These are phyloP conservation scores for Flaveria bidentis DNA, from an alignment of 129 eudicot genomes.

Conservation along the genomic window DNA sequence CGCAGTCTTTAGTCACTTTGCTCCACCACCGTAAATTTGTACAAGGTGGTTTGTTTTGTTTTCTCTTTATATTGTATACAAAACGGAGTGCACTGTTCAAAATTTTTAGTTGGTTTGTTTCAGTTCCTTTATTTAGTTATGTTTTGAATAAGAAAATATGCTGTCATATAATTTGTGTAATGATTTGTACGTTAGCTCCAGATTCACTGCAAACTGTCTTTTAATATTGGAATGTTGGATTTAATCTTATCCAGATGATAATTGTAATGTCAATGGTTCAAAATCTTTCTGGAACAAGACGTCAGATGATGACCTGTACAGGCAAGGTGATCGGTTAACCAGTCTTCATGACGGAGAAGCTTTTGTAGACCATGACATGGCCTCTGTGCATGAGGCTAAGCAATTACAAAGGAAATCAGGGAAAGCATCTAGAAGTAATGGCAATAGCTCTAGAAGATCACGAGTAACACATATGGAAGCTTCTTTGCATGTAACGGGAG, in stretches of 20 bases:
- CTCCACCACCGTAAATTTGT: neutral
- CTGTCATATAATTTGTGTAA: neutral
- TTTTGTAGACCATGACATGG: slow-evolving; percentile 32
- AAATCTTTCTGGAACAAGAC: slow-evolving; percentile 58
- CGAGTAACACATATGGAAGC: slow-evolving; percentile 55
- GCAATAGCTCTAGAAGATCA: slow-evolving; percentile 56
- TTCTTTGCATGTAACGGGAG: slow-evolving; percentile 45
- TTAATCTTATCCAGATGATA: slow-evolving; percentile 38
- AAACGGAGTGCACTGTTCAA: neutral
- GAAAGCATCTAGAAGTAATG: slow-evolving; percentile 51
- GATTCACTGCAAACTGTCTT: slow-evolving; percentile 5
- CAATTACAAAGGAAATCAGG: slow-evolving; percentile 42
- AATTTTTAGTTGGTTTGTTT: neutral
- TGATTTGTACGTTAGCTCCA: slow-evolving; percentile 2
- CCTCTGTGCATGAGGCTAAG: slow-evolving; percentile 31
- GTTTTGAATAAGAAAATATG: neutral
- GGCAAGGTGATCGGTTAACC: slow-evolving; percentile 35
- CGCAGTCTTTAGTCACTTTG: neutral
- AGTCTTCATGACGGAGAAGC: slow-evolving; percentile 41
- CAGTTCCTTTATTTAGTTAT: neutral
- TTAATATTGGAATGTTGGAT: neutral
- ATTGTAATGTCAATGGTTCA: slow-evolving; percentile 35
- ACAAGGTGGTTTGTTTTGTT: neutral
- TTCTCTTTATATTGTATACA: neutral
- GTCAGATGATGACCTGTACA: slow-evolving; percentile 45